These are phyloP conservation scores for Suhomyces bribrorum DNA, from an alignment of 1,139 yeast species.

Conservation along the genomic window DNA sequence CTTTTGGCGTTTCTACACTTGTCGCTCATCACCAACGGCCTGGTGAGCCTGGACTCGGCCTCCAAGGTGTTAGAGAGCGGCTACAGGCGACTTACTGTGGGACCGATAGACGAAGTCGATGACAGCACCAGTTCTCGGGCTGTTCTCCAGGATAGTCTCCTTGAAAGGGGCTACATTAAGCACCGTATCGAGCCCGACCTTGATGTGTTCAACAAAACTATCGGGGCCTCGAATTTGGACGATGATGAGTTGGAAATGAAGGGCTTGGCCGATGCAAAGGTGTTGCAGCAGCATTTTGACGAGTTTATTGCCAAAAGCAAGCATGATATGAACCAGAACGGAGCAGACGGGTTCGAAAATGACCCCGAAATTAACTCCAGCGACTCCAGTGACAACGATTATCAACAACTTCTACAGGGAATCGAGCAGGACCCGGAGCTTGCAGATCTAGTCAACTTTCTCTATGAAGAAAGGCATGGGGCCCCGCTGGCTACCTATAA, in stretches of 20 bases:
- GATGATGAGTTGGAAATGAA: slow-evolving; percentile 3
- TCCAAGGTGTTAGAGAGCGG: slow-evolving; percentile 4
- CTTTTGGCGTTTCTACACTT: slow-evolving; percentile 1
- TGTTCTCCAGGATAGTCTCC: slow-evolving; percentile 8
- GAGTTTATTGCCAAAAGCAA: slow-evolving; percentile 1
- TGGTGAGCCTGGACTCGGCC: neutral
- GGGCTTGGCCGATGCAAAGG: slow-evolving; percentile 6
- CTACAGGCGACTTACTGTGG: neutral
- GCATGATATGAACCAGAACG: slow-evolving; percentile 5
- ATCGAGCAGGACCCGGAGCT: slow-evolving; percentile 11
- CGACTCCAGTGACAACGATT: slow-evolving; percentile 1
- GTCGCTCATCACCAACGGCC: slow-evolving; percentile 3
- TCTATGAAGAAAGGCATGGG: slow-evolving; percentile 9
- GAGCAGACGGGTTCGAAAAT: slow-evolving; percentile 4
- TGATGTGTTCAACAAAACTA: neutral
- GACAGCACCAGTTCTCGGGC: slow-evolving; percentile 7
- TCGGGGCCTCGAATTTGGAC: neutral
- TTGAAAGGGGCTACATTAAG: slow-evolving; percentile 5
- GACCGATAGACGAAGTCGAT: neutral
- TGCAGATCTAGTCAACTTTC: slow-evolving; percentile 15
- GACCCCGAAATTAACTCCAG: too few species aligned
- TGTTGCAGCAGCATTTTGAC: slow-evolving; percentile 8
- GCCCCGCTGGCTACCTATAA: too few species aligned
- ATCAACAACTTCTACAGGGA: neutral
- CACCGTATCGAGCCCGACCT: slow-evolving; percentile 2